Conservation (phyloP, 2,329 filamentous ascomycete species). For the Huntiella abstrusa region DNA sequence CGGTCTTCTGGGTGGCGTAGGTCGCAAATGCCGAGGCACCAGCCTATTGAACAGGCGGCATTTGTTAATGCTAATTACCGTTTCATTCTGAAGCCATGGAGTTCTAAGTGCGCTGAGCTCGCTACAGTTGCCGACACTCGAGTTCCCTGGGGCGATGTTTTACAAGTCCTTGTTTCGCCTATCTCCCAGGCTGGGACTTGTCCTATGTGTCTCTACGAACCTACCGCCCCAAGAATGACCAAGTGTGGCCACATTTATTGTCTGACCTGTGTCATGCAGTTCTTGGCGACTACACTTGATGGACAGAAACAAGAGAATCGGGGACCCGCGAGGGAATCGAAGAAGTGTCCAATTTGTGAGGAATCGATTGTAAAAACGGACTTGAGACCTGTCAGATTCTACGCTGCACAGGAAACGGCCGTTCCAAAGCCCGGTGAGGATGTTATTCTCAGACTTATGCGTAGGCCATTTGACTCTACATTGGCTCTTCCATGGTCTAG, state of each 20-base stretch:
- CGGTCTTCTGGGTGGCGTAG: conserved; percentile 32
- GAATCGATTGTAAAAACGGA: conserved; percentile 88
- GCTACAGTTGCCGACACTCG: conserved; percentile 74
- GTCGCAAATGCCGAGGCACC: conserved; percentile 64
- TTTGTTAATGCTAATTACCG: conserved; percentile 91
- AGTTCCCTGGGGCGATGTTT: conserved; percentile 74
- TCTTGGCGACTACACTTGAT: conserved; percentile 37
- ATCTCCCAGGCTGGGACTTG: conserved; percentile 79
- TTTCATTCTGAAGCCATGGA: conserved; percentile 75
- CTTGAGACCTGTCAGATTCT: conserved; percentile 76
- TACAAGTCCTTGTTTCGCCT: conserved; percentile 79
- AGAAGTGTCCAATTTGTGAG: conserved; percentile 92
- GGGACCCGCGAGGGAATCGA: conserved; percentile 47
- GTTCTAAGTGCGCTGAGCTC: conserved; percentile 56
- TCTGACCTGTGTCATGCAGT: conserved; percentile 77
- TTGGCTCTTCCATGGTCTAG: conserved; percentile 74
- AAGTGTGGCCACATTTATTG: conserved; percentile 97
- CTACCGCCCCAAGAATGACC: conserved; percentile 89
- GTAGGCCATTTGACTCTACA: conserved; percentile 61
- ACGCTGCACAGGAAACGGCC: conserved; percentile 68
- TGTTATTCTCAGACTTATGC: conserved; percentile 73
- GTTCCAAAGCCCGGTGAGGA: conserved; percentile 70
- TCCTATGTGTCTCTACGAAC: conserved; percentile 84
- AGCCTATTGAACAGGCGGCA: conserved; percentile 77
- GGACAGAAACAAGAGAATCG: conserved; percentile 27